A percentile compares a stretch with the other conserved stretches of the same genome.
Evolutionary conservation across 257 asterid species (phyloP).

Genomic region (Solanum dulcamara): DNA sequence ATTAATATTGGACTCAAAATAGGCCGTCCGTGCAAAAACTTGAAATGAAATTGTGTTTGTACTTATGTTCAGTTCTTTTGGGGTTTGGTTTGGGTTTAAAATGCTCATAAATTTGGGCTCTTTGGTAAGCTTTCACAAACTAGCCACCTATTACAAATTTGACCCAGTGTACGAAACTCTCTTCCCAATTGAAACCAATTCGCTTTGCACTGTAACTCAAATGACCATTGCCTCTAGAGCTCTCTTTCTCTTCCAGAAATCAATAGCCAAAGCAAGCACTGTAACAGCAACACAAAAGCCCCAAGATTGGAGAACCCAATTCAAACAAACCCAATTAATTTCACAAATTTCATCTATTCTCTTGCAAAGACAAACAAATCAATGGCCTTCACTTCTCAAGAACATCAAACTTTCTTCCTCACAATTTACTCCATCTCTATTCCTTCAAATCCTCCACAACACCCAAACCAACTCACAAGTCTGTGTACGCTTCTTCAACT

Average conservation of each 20-base stretch:
- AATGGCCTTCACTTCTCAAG: constrained; percentile 62
- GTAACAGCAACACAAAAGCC: constrained; percentile 1
- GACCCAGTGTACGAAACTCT: background rate
- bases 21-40: background rate
- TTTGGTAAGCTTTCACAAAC: background rate
- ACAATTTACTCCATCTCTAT: constrained; percentile 37
- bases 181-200: background rate
- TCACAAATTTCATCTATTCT: constrained; percentile 52
- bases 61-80: background rate
- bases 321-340: constrained; percentile 36
- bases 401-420: constrained; percentile 28
- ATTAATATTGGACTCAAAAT: background rate
- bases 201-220: background rate
- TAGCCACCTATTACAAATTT: background rate
- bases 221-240: background rate
- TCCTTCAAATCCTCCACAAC: constrained; percentile 43
- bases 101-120: background rate
- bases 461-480: constrained; percentile 39
- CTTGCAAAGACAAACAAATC: constrained; percentile 53
- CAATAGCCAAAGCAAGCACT: background rate
- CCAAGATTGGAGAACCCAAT: constrained; percentile 46
- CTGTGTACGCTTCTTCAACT: constrained; percentile 52
- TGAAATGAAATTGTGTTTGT: background rate
- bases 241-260: background rate
- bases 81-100: background rate